Conservation (phyloP, 1,284 basidiomycete species). For the Tremellales sp. region DNA sequence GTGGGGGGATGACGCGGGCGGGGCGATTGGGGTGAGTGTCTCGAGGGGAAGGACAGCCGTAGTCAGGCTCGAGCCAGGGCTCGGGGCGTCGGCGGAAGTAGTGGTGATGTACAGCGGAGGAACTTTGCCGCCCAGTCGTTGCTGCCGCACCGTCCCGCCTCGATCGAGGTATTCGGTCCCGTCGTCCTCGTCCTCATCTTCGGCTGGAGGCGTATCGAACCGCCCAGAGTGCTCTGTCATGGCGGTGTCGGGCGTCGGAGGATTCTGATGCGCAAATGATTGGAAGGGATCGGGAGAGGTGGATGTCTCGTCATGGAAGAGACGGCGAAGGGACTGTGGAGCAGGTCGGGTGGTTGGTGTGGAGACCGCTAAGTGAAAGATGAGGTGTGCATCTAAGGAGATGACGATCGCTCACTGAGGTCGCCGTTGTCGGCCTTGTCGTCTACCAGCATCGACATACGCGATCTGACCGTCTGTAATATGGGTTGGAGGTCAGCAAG, state of each 20-base stretch:
- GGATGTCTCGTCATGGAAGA: constrained; percentile 47
- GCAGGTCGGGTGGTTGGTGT: constrained; percentile 31
- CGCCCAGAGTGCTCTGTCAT: constrained; percentile 20
- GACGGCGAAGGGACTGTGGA: constrained; percentile 45
- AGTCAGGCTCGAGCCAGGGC: too few species aligned
- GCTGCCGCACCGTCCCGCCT: too few species aligned
- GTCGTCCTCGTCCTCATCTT: constrained; percentile 2
- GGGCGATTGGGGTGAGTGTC: too few species aligned
- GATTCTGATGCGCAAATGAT: constrained; percentile 38
- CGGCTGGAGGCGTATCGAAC: constrained; percentile 14
- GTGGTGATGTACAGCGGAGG: too few species aligned
- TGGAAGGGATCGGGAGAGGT: constrained; percentile 43
- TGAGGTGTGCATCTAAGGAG: not conserved
- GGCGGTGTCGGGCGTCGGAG: constrained; percentile 24
- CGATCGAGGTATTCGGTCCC: too few species aligned
- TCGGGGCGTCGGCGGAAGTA: too few species aligned
- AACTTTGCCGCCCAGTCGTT: too few species aligned
- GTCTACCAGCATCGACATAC: constrained; percentile 39
- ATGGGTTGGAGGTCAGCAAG: not conserved
- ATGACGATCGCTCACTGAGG: constrained; percentile 9
- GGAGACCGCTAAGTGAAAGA: constrained; percentile 8
- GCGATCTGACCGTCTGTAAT: constrained; percentile 39
- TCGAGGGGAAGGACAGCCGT: too few species aligned
- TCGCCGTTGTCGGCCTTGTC: constrained; percentile 25
- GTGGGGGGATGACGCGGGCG: too few species aligned